Evolutionary conservation across 2,329 filamentous ascomycete species (phyloP).

Genomic region (Penicillium sp.): DNA sequence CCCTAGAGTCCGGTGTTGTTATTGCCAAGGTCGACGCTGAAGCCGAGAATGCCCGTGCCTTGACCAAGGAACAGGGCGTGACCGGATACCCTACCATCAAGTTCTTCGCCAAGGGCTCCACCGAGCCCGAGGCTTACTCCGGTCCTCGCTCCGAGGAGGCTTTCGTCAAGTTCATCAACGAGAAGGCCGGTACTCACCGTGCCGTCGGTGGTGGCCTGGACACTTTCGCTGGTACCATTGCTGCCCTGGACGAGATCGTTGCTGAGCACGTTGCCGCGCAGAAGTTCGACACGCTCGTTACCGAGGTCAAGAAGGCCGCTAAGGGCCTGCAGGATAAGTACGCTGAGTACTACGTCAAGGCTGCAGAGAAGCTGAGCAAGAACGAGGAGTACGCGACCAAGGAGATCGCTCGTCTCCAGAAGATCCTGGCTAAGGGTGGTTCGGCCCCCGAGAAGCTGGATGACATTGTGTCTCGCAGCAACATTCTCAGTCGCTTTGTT

Average conservation of each 20-base stretch:
- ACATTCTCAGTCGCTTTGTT: constrained; percentile 79
- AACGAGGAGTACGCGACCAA: constrained; percentile 79
- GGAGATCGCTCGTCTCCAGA: constrained; percentile 77
- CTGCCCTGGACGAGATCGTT: constrained; percentile 72
- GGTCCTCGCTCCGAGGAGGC: constrained; percentile 74
- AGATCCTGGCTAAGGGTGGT: constrained; percentile 81
- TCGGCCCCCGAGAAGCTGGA: constrained; percentile 83
- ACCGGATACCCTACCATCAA: constrained; percentile 94
- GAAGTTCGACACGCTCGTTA: constrained; percentile 64
- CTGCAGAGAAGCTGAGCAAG: constrained; percentile 77
- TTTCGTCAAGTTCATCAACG: constrained; percentile 79
- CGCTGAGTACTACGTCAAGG: constrained; percentile 89
- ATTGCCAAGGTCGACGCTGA: constrained; percentile 97
- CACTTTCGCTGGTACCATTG: constrained; percentile 75
- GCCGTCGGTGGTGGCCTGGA: constrained; percentile 76
- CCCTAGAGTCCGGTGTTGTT: constrained; percentile 71
- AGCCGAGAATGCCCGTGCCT: constrained; percentile 76
- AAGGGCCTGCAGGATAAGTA: constrained; percentile 72
- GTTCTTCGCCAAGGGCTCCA: constrained; percentile 87
- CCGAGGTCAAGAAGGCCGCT: constrained; percentile 71
- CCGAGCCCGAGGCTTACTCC: constrained; percentile 67
- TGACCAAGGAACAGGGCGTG: constrained; percentile 73
- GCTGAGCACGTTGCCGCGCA: constrained; percentile 64
- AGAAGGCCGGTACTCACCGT: constrained; percentile 84
- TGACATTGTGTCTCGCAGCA: constrained; percentile 80